phyloP scores from a whole-genome alignment of 2,329 filamentous ascomycete genomes.

The Elsinoe ampelina region DNA sequence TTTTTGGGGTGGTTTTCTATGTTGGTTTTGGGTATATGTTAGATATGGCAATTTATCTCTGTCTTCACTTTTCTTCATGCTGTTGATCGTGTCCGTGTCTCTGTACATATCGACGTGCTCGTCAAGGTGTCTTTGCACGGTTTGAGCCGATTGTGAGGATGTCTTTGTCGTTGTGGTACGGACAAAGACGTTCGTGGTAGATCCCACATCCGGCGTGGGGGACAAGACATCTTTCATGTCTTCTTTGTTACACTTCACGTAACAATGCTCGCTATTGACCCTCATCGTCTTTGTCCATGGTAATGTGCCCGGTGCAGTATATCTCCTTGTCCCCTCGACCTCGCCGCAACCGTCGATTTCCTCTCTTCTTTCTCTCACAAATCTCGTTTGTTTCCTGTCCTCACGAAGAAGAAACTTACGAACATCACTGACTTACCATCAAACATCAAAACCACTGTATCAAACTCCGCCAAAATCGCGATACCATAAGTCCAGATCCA shows the following conservation, averaged over 20 bases:
- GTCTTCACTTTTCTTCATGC: background rate
- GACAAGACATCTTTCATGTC: background rate
- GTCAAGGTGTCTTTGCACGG: background rate
- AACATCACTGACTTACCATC: background rate
- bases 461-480: too few relatives aligned
- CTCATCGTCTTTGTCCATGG: background rate
- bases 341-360: slow-evolving; percentile 7
- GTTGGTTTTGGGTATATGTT: background rate
- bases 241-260: background rate
- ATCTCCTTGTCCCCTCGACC: background rate
- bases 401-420: background rate
- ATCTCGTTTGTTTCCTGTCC: background rate
- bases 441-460: background rate
- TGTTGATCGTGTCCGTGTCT: background rate
- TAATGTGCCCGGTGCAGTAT: background rate
- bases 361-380: background rate
- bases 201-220: background rate
- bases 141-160: background rate
- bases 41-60: slow-evolving; percentile 3
- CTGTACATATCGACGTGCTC: background rate
- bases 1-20: background rate
- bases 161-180: background rate
- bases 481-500: too few relatives aligned
- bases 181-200: background rate
- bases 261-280: background rate